Base-by-base conservation (phyloP, 192 early-diverging fungal genomes). In the Backusella westeae region DNA sequence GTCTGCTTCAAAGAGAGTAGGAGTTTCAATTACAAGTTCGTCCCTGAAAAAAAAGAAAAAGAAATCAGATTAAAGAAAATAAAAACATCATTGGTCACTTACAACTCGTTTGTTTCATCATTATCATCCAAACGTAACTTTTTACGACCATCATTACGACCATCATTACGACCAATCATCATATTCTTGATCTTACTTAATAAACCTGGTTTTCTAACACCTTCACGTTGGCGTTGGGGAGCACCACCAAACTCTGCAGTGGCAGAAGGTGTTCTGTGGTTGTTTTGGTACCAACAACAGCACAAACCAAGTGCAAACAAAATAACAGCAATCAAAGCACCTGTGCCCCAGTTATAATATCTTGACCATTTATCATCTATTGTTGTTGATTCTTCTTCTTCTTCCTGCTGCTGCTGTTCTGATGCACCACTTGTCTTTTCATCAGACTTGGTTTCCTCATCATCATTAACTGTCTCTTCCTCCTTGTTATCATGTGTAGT, bases 21-120 rank as follows among this genome's bases (percentile, higher is more conserved):
- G 80, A 5, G 67, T 78, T 32, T 89, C 88, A 32, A 89, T 77
- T 0, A 89, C 88, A 9, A 89, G 75, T 69, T 89, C 88, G 44
- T 89, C 85, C 67, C 88, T 89, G 71, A n/a, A 49, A 52, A 73
- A 9, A 26, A 49, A 52, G 68, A 9, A 67, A 44, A 38, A 68
- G 12, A 3, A 26, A 1, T 12, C 23, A 63, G 32, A 12, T 29
- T 26, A 32, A 32, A 63, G n/a, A 21, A 56, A 56, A 21, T 26
- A 29, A 63, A 63, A 53, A 6, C 56, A 29, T 29, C 1, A 63
- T 32, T 39, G 39, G 14, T 26, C 29, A 79, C 80, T 78, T 82
- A 78, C 69, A 81, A 72, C 52, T 85, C 79, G 19, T 78, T 76
- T 41, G 68, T 70, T 29, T 79, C 81, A 71, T 74, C 77, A 53